Conservation (phyloP, 345 rosid genomes). For the Corchorus capsularis region DNA sequence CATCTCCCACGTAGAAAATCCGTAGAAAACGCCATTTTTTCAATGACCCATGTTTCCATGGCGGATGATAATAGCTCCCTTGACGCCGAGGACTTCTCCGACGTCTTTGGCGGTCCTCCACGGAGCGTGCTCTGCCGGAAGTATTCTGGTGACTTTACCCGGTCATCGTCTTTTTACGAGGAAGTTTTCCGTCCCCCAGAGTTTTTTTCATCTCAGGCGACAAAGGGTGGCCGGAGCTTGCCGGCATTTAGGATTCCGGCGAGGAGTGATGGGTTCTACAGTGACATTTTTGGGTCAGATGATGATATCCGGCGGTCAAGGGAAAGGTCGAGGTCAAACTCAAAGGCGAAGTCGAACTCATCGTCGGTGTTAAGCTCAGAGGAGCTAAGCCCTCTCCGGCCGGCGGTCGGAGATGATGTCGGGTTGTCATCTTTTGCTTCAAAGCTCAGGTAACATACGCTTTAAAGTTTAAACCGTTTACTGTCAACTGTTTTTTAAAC, state of each 20-base stretch:
- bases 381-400: conserved; percentile 76
- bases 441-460: conserved; percentile 61
- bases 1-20: conserved; percentile 49
- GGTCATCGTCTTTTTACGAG: conserved; percentile 59
- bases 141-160: conserved; percentile 58
- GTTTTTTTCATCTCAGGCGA: conserved; percentile 13
- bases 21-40: conserved; percentile 27
- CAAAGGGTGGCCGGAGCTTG: conserved; percentile 54
- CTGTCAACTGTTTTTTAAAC: conserved; percentile 6
- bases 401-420: conserved; percentile 55
- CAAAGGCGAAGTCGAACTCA: conserved; percentile 64
- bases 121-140: conserved; percentile 59
- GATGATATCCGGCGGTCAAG: conserved; percentile 43
- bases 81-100: conserved; percentile 67
- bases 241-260: conserved; percentile 75
- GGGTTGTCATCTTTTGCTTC: conserved; percentile 78
- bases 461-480: background rate
- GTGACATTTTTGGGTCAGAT: conserved; percentile 60
- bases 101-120: conserved; percentile 95
- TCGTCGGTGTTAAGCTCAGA: conserved; percentile 81
- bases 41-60: background rate
- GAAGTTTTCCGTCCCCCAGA: conserved; percentile 66
- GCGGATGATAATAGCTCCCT: conserved; percentile 24
- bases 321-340: conserved; percentile 53
- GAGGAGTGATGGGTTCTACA: conserved; percentile 52